Evolutionary conservation across 2,329 filamentous ascomycete species (phyloP).

Genomic region (Beauveria brongniartii): DNA sequence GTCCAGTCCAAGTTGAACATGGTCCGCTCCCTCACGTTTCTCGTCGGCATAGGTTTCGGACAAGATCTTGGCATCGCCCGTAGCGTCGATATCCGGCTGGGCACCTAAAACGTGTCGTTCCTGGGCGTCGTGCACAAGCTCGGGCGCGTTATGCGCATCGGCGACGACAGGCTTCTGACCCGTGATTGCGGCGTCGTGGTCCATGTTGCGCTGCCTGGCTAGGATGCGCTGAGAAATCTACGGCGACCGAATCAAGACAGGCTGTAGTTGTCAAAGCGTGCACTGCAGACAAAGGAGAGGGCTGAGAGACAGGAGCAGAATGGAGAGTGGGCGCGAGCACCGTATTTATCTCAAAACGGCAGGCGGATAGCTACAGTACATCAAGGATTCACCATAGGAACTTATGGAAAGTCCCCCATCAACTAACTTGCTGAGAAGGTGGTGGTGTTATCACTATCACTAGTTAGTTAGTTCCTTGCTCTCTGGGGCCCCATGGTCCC

Average conservation of each 20-base stretch:
- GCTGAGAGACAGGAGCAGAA: neutral
- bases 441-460: neutral
- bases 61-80: neutral
- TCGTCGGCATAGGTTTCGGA: neutral
- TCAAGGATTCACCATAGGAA: neutral
- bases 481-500: neutral
- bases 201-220: neutral
- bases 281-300: neutral
- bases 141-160: neutral
- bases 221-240: neutral
- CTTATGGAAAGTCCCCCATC: neutral
- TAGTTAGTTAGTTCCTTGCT: neutral
- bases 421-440: neutral
- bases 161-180: conserved; percentile 4
- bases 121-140: neutral
- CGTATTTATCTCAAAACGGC: neutral
- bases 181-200: neutral
- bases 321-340: neutral
- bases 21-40: neutral
- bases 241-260: neutral
- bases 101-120: conserved; percentile 11
- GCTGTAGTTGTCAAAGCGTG: neutral
- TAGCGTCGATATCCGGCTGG: conserved; percentile 10
- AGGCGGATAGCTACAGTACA: too few relatives aligned
- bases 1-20: neutral